These are phyloP conservation scores for Cryptosporidium viatorum DNA, from an alignment of 169 alveolate genomes.

Conservation along the genomic window DNA sequence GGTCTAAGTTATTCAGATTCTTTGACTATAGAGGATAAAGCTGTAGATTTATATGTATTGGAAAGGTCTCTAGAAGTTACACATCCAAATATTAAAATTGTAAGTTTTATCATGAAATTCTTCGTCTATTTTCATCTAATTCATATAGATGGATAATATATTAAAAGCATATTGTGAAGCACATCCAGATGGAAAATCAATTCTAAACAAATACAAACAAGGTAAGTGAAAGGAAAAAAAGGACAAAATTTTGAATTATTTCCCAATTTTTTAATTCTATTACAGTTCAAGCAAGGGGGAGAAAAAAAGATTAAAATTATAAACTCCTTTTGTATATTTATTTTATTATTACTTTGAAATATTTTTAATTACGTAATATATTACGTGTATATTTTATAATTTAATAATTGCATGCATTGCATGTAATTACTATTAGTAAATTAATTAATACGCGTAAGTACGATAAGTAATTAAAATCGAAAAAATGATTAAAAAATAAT, in stretches of 20 bases:
- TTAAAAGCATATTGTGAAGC: conserved; percentile 1
- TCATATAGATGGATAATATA: conserved; percentile 28
- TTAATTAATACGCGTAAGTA: conserved; percentile 3
- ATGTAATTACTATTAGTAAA: background rate
- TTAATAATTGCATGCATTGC: background rate
- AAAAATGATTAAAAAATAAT: background rate
- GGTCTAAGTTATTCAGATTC: conserved; percentile 68
- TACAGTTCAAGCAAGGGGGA: conserved; percentile 58
- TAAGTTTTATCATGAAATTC: background rate
- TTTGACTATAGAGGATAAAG: conserved; percentile 60
- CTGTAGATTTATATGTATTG: conserved; percentile 65
- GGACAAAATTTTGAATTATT: background rate
- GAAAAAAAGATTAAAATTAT: conserved; percentile 42
- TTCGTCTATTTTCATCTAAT: background rate
- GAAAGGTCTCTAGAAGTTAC: conserved; percentile 70
- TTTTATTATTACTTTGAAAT: background rate
- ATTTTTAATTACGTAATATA: background rate
- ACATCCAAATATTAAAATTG: conserved; percentile 42
- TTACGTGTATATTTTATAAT: background rate
- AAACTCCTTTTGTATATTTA: background rate
- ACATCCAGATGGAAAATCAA: conserved; percentile 28
- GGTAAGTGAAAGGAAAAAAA: conserved; percentile 9
- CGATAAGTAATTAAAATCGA: background rate
- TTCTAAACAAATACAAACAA: conserved; percentile 46
- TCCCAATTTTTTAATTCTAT: background rate